Percentiles rank a stretch among this genome's conserved stretches.
phyloP scores from a whole-genome alignment of 2,329 filamentous ascomycete species.

The Aspergillus clavatus region DNA sequence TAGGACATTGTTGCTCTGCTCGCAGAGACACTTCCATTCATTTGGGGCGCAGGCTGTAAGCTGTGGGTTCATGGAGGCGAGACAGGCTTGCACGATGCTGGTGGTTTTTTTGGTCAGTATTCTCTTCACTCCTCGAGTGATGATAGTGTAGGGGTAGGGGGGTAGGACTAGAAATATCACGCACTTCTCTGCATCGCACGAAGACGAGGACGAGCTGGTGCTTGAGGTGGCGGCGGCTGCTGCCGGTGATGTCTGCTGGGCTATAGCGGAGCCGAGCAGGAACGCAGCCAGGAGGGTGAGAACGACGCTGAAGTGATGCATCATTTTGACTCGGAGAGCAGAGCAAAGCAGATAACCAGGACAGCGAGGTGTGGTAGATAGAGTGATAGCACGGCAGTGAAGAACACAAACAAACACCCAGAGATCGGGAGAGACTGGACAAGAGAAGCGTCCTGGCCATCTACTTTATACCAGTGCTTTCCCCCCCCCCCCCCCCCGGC shows the following conservation, averaged over 20 bases:
- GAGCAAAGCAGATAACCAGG: neutral
- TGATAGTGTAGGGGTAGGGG: too few species aligned
- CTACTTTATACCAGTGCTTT: too few species aligned
- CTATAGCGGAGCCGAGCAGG: neutral
- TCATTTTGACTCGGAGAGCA: too few species aligned
- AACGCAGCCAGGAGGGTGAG: neutral
- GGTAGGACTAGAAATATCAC: too few species aligned
- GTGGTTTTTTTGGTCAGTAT: neutral
- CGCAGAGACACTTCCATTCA: constrained; percentile 56
- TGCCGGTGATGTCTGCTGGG: neutral
- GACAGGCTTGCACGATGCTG: constrained; percentile 51
- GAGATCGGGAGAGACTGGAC: too few species aligned
- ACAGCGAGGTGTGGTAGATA: neutral
- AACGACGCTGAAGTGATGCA: neutral
- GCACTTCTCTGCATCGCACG: constrained; percentile 18
- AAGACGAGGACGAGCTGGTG: neutral
- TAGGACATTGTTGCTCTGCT: constrained; percentile 49
- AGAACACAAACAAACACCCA: too few species aligned
- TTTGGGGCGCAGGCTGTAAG: constrained; percentile 43
- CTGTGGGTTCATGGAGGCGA: constrained; percentile 37
- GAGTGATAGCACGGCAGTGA: neutral
- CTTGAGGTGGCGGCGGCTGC: neutral
- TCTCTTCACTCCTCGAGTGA: too few species aligned
- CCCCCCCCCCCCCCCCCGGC: too few species aligned
- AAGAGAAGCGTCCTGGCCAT: too few species aligned